Conservation (phyloP, 306 rosid species). For the Cercis canadensis region DNA sequence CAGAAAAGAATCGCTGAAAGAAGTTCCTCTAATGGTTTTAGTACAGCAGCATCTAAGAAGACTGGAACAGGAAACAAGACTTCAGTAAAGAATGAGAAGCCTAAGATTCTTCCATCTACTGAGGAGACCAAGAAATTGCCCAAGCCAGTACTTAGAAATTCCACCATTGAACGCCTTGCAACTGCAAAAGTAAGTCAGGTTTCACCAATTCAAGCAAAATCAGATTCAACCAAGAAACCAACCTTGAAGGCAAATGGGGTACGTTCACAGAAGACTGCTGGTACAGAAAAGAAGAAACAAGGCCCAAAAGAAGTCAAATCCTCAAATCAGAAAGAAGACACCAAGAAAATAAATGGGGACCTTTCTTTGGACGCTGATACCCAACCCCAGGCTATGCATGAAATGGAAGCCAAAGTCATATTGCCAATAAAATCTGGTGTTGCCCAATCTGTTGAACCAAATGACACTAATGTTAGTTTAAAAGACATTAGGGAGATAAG, state of each 20-base stretch:
- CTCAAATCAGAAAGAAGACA: slow-evolving; percentile 44
- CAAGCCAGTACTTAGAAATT: slow-evolving; percentile 68
- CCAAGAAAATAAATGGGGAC: slow-evolving; percentile 44
- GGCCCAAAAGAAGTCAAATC: slow-evolving; percentile 60
- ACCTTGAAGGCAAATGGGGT: slow-evolving; percentile 51
- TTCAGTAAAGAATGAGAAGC: slow-evolving; percentile 56
- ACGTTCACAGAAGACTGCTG: slow-evolving; percentile 49
- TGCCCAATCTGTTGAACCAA: slow-evolving; percentile 41
- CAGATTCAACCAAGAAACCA: slow-evolving; percentile 61
- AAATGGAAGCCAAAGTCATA: slow-evolving; percentile 41
- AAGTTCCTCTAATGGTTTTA: slow-evolving; percentile 52
- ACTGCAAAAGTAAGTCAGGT: slow-evolving; percentile 60
- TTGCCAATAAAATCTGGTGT: slow-evolving; percentile 44
- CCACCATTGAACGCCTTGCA: slow-evolving; percentile 90
- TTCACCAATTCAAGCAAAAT: slow-evolving; percentile 45
- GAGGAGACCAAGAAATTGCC: slow-evolving; percentile 63
- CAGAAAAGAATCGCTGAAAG: slow-evolving; percentile 98
- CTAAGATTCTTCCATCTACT: slow-evolving; percentile 49
- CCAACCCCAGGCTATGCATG: slow-evolving; percentile 48
- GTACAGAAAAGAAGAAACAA: slow-evolving; percentile 61
- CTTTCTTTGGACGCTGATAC: slow-evolving; percentile 47
- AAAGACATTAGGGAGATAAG: slow-evolving; percentile 49
- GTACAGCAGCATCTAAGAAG: slow-evolving; percentile 46
- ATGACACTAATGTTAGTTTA: slow-evolving; percentile 33
- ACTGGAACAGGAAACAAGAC: slow-evolving; percentile 47